A percentile compares a stretch with the other conserved stretches of the same genome.
Evolutionary conservation across 2,329 filamentous ascomycete species (phyloP).

Genomic region (Botrytis byssoidea): DNA sequence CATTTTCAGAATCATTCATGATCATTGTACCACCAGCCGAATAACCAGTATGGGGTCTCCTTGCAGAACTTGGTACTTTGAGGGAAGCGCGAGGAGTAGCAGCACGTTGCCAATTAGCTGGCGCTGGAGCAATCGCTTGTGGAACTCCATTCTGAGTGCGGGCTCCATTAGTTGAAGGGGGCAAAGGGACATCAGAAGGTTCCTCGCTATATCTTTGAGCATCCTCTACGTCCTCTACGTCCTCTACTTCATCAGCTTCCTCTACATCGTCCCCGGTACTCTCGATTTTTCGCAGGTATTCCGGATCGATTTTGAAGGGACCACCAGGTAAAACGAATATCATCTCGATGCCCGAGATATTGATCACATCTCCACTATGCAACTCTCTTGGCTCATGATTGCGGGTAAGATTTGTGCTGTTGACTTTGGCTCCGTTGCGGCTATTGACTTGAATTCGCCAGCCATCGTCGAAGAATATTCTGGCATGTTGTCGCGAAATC

Average conservation of each 20-base stretch:
- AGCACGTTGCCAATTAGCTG: conserved; percentile 60
- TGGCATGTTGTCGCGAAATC: conserved; percentile 73
- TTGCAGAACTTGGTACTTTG: conserved; percentile 30
- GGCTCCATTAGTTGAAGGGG: neutral
- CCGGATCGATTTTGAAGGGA: conserved; percentile 65
- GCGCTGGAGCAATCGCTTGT: conserved; percentile 57
- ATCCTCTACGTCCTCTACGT: conserved; percentile 7
- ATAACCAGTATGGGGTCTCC: conserved; percentile 34
- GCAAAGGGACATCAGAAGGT: neutral
- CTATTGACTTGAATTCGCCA: conserved; percentile 90
- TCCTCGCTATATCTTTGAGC: neutral
- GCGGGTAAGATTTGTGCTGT: conserved; percentile 68
- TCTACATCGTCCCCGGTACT: conserved; percentile 22
- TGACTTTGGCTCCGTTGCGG: conserved; percentile 84
- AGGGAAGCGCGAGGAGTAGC: conserved; percentile 49
- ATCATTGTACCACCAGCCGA: conserved; percentile 44
- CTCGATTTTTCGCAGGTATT: conserved; percentile 67
- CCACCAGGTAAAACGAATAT: conserved; percentile 88
- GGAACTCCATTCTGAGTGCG: conserved; percentile 36
- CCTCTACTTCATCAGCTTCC: conserved; percentile 27
- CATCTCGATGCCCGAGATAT: conserved; percentile 94
- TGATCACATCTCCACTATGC: conserved; percentile 84
- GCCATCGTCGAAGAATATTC: conserved; percentile 69
- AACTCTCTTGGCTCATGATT: conserved; percentile 59
- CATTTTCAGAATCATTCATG: conserved; percentile 49